Conservation (phyloP, 352 stramenopile species). For the Phytopythium chamaehyphon region DNA sequence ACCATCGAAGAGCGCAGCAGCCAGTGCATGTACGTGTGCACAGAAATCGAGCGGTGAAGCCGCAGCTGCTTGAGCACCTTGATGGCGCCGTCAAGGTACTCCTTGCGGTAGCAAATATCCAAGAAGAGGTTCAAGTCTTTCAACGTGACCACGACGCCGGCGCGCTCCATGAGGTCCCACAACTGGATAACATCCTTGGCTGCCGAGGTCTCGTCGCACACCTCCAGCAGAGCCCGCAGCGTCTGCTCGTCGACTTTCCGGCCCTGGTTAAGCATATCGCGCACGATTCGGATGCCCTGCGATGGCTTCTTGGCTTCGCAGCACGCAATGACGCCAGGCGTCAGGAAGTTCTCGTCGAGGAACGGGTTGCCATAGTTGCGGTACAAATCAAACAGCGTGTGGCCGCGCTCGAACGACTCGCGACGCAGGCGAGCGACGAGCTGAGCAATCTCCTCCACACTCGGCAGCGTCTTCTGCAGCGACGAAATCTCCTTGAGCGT, state of each 20-base stretch:
- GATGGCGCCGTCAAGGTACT: conserved; percentile 77
- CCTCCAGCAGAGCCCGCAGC: conserved; percentile 62
- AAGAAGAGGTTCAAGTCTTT: conserved; percentile 67
- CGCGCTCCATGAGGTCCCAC: conserved; percentile 65
- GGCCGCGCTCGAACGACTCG: conserved; percentile 72
- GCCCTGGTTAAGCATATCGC: conserved; percentile 80
- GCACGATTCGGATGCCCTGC: conserved; percentile 73
- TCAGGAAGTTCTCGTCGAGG: conserved; percentile 79
- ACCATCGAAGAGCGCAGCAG: conserved; percentile 71
- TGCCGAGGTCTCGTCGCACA: conserved; percentile 63
- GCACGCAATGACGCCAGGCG: conserved; percentile 70
- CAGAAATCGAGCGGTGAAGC: conserved; percentile 47
- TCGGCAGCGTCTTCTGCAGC: conserved; percentile 72
- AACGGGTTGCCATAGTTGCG: conserved; percentile 84
- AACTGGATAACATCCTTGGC: conserved; percentile 62
- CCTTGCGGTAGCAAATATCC: conserved; percentile 71
- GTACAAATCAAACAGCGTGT: conserved; percentile 82
- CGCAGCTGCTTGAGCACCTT: conserved; percentile 77
- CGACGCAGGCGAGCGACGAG: conserved; percentile 56
- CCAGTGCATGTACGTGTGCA: conserved; percentile 86
- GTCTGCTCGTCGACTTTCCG: conserved; percentile 79
- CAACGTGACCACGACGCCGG: conserved; percentile 46
- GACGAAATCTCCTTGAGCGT: conserved; percentile 70
- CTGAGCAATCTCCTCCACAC: conserved; percentile 52
- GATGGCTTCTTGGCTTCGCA: conserved; percentile 72